phyloP scores from a whole-genome alignment of 208 protist genomes.

The Strigomonas culicis region DNA sequence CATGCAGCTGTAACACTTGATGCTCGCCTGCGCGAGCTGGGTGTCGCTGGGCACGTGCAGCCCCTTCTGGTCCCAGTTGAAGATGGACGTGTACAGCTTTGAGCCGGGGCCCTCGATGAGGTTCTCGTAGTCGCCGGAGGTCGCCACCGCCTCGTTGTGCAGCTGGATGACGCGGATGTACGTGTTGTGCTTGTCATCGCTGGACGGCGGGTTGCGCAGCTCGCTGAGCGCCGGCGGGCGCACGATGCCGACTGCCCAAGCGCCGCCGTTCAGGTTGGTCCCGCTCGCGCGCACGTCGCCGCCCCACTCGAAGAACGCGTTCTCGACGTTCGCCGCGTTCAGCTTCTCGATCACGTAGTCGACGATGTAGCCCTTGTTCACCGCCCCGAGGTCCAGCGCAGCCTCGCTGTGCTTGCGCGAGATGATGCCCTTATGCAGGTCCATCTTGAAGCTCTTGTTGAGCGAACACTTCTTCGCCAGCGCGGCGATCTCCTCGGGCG shows the following conservation, averaged over 20 bases:
- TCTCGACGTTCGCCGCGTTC: conserved; percentile 26
- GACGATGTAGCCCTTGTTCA: conserved; percentile 63
- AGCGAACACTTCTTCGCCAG: conserved; percentile 32
- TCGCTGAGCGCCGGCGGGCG: conserved; percentile 43
- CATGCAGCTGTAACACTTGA: conserved; percentile 82
- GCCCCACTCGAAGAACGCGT: conserved; percentile 68
- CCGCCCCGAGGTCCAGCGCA: conserved; percentile 47
- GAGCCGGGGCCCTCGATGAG: conserved; percentile 16
- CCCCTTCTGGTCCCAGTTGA: conserved; percentile 26
- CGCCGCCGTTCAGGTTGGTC: conserved; percentile 26
- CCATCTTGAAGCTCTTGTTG: conserved; percentile 41
- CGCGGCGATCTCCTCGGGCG: conserved; percentile 19
- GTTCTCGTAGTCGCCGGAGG: conserved; percentile 71
- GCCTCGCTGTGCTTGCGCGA: conserved; percentile 38
- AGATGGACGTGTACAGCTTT: conserved; percentile 43
- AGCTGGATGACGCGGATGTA: conserved; percentile 44
- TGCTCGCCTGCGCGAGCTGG: conserved; percentile 56
- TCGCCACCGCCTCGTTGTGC: conserved; percentile 55
- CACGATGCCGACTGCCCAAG: conserved; percentile 51
- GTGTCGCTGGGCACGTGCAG: conserved; percentile 35
- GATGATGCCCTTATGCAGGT: conserved; percentile 41
- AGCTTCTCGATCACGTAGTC: conserved; percentile 55
- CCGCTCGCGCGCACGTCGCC: conserved; percentile 49
- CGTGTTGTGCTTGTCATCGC: background rate
- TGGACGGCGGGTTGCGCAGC: conserved; percentile 9